Percentiles rank a stretch among this genome's conserved stretches.
phyloP scores from a whole-genome alignment of 345 rosid genomes.

The thale cress (Arabidopsis thaliana) region TAIR10.1 NC_003070.9:23556001-23556500 shows the following conservation, averaged over 20 bases:
- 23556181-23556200: constrained; percentile 61
- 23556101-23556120: not conserved
- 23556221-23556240: constrained; percentile 70
- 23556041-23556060: constrained; percentile 67
- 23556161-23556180: constrained; percentile 16
- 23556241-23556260: constrained; percentile 78
- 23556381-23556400: constrained; percentile 96
- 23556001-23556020: constrained; percentile 45
- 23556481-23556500: constrained; percentile 77
- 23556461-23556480: constrained; percentile 2
- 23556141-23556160: not conserved
- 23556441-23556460: constrained; percentile 10
- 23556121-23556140: not conserved
- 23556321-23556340: constrained; percentile 92
- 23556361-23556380: constrained; percentile 80
- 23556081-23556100: constrained; percentile 66
- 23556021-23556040: constrained; percentile 67
- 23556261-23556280: constrained; percentile 89
- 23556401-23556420: constrained; percentile 60
- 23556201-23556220: constrained; percentile 57
- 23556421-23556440: constrained; percentile 22
- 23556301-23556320: constrained; percentile 96
- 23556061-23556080: constrained; percentile 62
- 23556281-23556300: constrained; percentile 94
- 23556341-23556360: constrained; percentile 79